Base-by-base conservation (phyloP, 805 yeast species). In the Schwanniomyces occidentalis region DNA sequence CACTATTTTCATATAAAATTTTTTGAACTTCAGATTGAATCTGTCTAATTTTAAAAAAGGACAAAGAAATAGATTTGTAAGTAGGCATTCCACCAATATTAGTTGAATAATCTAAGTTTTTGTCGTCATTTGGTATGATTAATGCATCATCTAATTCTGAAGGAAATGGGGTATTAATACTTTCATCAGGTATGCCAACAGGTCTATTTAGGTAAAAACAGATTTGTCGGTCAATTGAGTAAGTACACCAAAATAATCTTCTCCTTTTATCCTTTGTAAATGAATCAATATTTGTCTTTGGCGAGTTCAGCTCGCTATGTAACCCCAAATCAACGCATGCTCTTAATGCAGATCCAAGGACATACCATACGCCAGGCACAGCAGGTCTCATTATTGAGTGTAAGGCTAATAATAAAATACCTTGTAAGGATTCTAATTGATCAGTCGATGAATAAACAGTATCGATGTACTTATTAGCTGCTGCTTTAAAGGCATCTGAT, bases 351-450 rank as follows among this genome's bases (percentile, higher is more conserved):
- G 86, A 76, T 0, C 96, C 96, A 44, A 86, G 63, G 4, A 85
- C 78, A 54, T 86, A 86, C 97, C 97, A 89, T n/a, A 86, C 87
- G 3, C 95, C 93, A 0, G 96, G 95, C 9, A 77, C 76, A 1
- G 91, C 81, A 0, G 96, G 96, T 38, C 95, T 71, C 95, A 89
- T 87, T 21, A 83, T 70, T 1, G 95, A 78, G 52, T 84, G 89
- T 4, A 82, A 52, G 0, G 91, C 78, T 26, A 85, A 61, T 9
- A 86, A 63, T 12, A 89, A 54, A 9, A 85, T 64, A 0, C 90
- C 89, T 51, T 85, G 91, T 3, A 89, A 57, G 1, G 84, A 71
- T 47, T 85, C 95, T 24, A 87, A 60, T 28, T 82, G 70, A 46
- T 87, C 85, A 0, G 63, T 43, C 2, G 85, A 71, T 4, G 69